Evolutionary conservation across 495 filamentous ascomycete species (phyloP), one percentile per base, ranked within the genome.

Genomic region (Melanomma pulvis-pyrius): DNA sequence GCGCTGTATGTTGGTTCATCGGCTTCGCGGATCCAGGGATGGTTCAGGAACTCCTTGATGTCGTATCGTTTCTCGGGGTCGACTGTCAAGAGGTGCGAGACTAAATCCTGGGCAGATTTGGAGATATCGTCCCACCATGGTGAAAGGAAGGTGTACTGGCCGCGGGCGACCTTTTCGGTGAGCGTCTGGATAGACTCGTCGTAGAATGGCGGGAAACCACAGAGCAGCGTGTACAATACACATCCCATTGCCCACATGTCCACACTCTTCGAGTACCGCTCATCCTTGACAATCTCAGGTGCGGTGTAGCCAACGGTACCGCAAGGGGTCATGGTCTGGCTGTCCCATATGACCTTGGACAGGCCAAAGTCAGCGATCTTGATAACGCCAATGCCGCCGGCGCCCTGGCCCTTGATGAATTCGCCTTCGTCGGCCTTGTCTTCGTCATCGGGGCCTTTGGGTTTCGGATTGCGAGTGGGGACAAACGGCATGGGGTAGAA

Each of bases 41-140:
- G 94, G 32, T 81, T 83, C 58, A 97, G 82, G 79, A 97, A 97
- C 68, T 97, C 85, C 65, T 82, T 84, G 75, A 97, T 97, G 0
- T 87, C 90, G 78, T 90, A 97, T 1, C 93, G 88, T 78, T 93
- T 91, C 50, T 93, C 90, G 2, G 93, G 93, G 74, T 97, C 92
- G 57, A 97, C 93, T 21, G 91, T 93, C 47, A 97, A 82, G 3
- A 98, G 86, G 75, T 98, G 94, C 0, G 91, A 91, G 52, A 98
- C 92, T 5, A 98, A 78, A 72, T 98, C 96, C 74, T 98, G 91
- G 0, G 94, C 94, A 0, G 91, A 87, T 77, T 96, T 93, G 67
- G 93, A 97, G 63, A 98, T 98, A 65, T 97, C 92, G 71, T 98
- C 94, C 94, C 94, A 98, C 94, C 94, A 98, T 0, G 94, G 94